Percentiles rank a stretch among this genome's conserved stretches.
phyloP scores from a whole-genome alignment of 202 grass and related monocot genomes.

The Bolboschoenoplectus hybrid region DNA sequence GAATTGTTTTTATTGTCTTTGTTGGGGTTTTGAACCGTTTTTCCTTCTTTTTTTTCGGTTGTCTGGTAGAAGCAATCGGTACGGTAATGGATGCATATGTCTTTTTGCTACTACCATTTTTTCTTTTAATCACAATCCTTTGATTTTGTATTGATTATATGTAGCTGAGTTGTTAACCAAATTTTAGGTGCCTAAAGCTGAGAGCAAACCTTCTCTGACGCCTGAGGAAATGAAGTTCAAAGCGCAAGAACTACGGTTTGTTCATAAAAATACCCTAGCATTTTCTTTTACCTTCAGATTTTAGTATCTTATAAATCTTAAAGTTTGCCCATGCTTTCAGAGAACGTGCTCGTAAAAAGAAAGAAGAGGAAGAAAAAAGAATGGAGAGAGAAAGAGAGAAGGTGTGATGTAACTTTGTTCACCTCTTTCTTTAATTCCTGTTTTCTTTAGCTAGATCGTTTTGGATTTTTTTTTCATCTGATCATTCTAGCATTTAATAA shows the following conservation, averaged over 20 bases:
- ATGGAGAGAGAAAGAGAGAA: constrained; percentile 96
- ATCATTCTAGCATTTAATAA: constrained; percentile 4
- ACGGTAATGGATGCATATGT: not conserved
- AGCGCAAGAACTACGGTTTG: constrained; percentile 83
- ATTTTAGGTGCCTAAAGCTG: constrained; percentile 68
- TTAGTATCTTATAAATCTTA: constrained; percentile 1
- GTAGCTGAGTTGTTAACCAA: constrained; percentile 17
- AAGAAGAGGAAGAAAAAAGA: constrained; percentile 90
- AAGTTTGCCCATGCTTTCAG: constrained; percentile 41
- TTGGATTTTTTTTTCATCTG: constrained; percentile 23
- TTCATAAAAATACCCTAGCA: constrained; percentile 43
- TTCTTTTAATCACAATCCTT: constrained; percentile 4
- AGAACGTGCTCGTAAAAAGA: constrained; percentile 87
- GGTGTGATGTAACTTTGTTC: constrained; percentile 40
- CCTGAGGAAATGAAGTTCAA: constrained; percentile 92
- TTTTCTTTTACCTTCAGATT: not conserved
- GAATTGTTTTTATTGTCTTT: not conserved
- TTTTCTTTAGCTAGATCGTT: constrained; percentile 16
- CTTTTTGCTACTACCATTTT: not conserved
- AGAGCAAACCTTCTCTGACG: constrained; percentile 65
- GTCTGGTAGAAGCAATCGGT: not conserved
- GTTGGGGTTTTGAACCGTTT: not conserved
- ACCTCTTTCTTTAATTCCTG: constrained; percentile 25
- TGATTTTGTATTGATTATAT: constrained; percentile 8
- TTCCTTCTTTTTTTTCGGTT: not conserved